Base-by-base conservation (phyloP, 2,329 filamentous ascomycete genomes). In the Pseudohalonectria lignicola region DNA sequence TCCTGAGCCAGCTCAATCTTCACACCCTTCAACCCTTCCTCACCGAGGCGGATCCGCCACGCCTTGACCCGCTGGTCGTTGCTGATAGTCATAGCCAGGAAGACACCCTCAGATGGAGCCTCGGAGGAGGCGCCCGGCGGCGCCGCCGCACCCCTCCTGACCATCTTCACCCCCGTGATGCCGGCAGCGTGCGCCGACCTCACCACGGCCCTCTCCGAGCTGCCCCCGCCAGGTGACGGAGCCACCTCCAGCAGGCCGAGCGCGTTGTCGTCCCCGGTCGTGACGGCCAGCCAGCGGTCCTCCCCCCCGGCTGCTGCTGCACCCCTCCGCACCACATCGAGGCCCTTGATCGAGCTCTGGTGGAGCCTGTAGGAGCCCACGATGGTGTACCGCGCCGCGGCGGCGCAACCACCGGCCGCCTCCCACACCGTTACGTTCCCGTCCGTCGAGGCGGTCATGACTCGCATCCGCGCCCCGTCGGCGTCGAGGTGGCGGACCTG, bases 191-290 rank as follows among this genome's bases (percentile, higher is more conserved):
- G 85, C 1, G 82, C 80, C 2, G 67, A 32, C 19, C 36, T 28
- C 20, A 32, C 36, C 9, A 32, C n/a, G 28, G 29, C 36, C n/a
- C 36, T 28, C 4, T 5, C 25, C 8, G 8, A 7, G 23, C 23
- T 26, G 12, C 12, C 7, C 8, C 23, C 31, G 69, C 52, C 0
- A n/a, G n/a, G n/a, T n/a, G n/a, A n/a, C n/a, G n/a, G n/a, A n/a
- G n/a, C n/a, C 41, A 56, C 18, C 71, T 72, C 39, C 13, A 53
- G 38, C 10, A 85, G 50, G 1, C 73, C 79, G 0, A 96, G 56
- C 4, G 82, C 81, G 44, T 92, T 92, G 56, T 96, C 92, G 49
- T 98, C 92, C 17, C 92, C 87, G 19, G 85, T 86, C 0, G 86
- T 87, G 4, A 85, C 56, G 15, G 94, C 52, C 1, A 83, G 43